A percentile compares a stretch with the other conserved stretches of the same genome.
phyloP scores from a whole-genome alignment of 768 basidiomycete species.

The Sarcomyxa edulis region DNA sequence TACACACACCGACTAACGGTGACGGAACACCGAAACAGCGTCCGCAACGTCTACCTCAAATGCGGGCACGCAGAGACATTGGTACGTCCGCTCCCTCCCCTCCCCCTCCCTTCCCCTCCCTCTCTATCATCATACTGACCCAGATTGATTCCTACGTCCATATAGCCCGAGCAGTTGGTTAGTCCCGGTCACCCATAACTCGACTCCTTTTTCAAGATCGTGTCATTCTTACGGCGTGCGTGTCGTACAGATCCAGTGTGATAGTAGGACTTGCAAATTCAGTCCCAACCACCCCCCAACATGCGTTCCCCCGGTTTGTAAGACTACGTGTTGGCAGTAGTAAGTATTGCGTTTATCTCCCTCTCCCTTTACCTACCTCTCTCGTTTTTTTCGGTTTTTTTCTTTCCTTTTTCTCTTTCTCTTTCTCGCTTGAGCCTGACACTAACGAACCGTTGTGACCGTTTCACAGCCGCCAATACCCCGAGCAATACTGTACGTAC shows the following conservation, averaged over 20 bases:
- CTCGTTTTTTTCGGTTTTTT: constrained; percentile 7
- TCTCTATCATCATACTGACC: too few relatives aligned
- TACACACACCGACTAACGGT: neutral
- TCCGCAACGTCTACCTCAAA: constrained; percentile 40
- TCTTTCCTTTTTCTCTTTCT: constrained; percentile 1
- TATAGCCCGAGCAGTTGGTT: constrained; percentile 25
- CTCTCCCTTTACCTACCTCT: constrained; percentile 3
- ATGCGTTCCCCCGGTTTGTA: constrained; percentile 31
- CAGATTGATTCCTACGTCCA: too few relatives aligned
- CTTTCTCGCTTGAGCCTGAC: too few relatives aligned
- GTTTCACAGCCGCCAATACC: constrained; percentile 31
- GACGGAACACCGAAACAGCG: constrained; percentile 21
- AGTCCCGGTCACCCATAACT: constrained; percentile 5
- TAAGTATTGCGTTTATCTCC: constrained; percentile 17
- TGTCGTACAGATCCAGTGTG: constrained; percentile 37
- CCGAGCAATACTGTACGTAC: constrained; percentile 40
- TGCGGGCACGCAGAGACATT: constrained; percentile 44
- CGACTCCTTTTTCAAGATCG: neutral
- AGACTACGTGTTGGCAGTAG: constrained; percentile 43
- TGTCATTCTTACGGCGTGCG: constrained; percentile 14
- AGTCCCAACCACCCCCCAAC: constrained; percentile 39
- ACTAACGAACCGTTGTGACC: too few relatives aligned
- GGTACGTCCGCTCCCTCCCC: constrained; percentile 22
- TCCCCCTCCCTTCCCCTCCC: neutral
- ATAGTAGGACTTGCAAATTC: constrained; percentile 43